Evolutionary conservation across 2,329 filamentous ascomycete genomes (phyloP).

Genomic region (Corynespora cassiicola): DNA sequence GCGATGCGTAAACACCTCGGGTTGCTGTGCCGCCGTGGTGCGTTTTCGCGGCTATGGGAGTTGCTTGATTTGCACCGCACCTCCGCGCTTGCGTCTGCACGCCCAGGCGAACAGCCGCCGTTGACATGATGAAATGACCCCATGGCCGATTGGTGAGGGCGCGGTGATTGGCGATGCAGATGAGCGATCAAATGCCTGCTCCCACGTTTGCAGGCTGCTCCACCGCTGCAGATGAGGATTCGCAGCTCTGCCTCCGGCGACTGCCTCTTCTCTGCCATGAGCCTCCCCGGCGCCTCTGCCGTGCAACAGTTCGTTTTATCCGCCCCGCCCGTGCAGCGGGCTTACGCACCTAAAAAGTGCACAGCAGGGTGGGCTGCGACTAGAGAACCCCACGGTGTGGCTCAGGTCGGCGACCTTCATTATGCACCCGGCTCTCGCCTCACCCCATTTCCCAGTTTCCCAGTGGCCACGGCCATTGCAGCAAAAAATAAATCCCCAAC

Average conservation of each 20-base stretch:
- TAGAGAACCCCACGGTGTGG: conserved; percentile 24
- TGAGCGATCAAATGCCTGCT: not conserved
- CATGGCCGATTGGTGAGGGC: no score
- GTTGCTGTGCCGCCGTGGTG: conserved; percentile 9
- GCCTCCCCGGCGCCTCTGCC: not conserved
- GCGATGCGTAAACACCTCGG: not conserved
- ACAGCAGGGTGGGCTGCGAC: conserved; percentile 8
- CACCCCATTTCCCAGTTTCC: not conserved
- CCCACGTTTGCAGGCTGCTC: conserved; percentile 1
- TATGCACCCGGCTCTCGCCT: not conserved
- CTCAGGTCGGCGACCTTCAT: conserved; percentile 37
- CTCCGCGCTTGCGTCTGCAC: no score
- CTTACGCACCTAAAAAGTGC: not conserved
- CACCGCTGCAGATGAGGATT: not conserved
- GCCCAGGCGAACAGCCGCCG: no score
- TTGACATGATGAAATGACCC: no score
- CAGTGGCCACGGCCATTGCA: no score
- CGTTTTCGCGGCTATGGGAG: conserved; percentile 4
- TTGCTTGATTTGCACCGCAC: conserved; percentile 1
- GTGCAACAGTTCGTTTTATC: conserved; percentile 7
- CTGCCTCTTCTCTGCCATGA: not conserved
- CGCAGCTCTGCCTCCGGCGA: conserved; percentile 1
- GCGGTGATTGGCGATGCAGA: no score
- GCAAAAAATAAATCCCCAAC: no score
- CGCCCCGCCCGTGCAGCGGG: not conserved